Base-by-base conservation (phyloP, 2,329 filamentous ascomycete genomes). In the Phaeoacremonium minimum region DNA sequence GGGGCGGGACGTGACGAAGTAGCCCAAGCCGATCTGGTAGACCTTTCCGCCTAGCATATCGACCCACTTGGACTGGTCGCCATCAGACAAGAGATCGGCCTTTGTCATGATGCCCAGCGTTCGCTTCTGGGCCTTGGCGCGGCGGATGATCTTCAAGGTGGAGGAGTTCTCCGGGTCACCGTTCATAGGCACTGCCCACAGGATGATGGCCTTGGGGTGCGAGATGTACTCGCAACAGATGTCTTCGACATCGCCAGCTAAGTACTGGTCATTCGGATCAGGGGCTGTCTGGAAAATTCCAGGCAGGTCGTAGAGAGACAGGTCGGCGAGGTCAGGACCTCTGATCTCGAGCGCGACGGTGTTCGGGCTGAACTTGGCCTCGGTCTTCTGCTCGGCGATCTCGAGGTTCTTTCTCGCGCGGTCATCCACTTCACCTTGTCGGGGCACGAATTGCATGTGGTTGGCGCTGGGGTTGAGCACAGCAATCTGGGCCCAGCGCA, bases 301-400 rank as follows among this genome's bases (percentile, higher is more conserved):
- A 0, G 89, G 89, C 1, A 95, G 69, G 42, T 95, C 89, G 42
- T 87, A 91, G 48, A 95, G 94, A 0, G 83, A 87, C 0, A 95
- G 56, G 6, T 87, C 80, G 0, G 87, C 83, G 0, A 91, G 70
- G 0, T 69, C 71, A 0, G 85, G 84, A 0, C 83, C 84, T 1
- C 78, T 78, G 17, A 95, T 88, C 35, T 88, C 77, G 0, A 95
- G 66, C 0, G 81, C 75, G 0, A 95, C 81, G 0, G 89, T 73
- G 45, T 95, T 95, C 0, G 89, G 89, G 0, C 84, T 88, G 46
- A 94, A 94, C 7, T 85, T 80, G 0, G 83, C 79, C 5, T 76
- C 59, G 0, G 71, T 68, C 3, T 57, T 48, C 3, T 61, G 57
- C 3, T 68, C 64, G 0, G 68, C 64, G 7, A 51, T 46, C 30